Evolutionary conservation across 352 stramenopile genomes (phyloP).

Genomic region (Phytophthora litchii): DNA sequence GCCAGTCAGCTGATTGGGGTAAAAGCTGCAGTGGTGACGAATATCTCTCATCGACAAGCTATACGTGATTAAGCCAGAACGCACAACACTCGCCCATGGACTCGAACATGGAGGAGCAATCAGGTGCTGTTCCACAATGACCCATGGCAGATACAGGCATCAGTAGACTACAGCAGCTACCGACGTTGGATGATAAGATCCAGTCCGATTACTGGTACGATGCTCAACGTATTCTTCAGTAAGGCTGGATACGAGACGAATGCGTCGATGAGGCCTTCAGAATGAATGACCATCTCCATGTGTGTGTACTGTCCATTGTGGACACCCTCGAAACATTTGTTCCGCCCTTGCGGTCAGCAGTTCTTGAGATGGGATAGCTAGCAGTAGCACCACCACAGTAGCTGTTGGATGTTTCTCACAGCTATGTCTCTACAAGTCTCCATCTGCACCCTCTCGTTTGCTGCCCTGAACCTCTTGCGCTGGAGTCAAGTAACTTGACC

Average conservation of each 20-base stretch:
- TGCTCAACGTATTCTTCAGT: too few species aligned
- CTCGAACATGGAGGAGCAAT: conserved; percentile 28
- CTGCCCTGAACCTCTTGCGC: conserved; percentile 10
- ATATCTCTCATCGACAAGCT: conserved; percentile 40
- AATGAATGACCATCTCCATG: conserved; percentile 7
- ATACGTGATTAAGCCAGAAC: conserved; percentile 42
- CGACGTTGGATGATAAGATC: too few species aligned
- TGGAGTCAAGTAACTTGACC: not conserved
- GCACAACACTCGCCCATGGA: conserved; percentile 38
- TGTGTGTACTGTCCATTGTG: conserved; percentile 13
- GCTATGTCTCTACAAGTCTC: conserved; percentile 1
- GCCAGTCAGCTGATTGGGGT: conserved; percentile 37
- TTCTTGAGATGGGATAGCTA: conserved; percentile 6
- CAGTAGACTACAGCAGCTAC: conserved; percentile 5
- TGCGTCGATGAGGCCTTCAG: conserved; percentile 1
- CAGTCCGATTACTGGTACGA: too few species aligned
- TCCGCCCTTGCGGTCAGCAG: conserved; percentile 4
- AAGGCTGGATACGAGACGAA: too few species aligned
- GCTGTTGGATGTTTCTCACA: conserved; percentile 19
- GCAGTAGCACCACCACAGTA: not conserved
- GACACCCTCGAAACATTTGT: conserved; percentile 1
- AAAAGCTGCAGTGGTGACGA: conserved; percentile 40
- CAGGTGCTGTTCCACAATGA: conserved; percentile 33
- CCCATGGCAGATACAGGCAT: conserved; percentile 35
- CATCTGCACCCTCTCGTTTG: conserved; percentile 9